Percentiles rank a stretch among this genome's conserved stretches.
phyloP scores from a whole-genome alignment of 768 basidiomycete species.

The Pulveroboletus sp. region DNA sequence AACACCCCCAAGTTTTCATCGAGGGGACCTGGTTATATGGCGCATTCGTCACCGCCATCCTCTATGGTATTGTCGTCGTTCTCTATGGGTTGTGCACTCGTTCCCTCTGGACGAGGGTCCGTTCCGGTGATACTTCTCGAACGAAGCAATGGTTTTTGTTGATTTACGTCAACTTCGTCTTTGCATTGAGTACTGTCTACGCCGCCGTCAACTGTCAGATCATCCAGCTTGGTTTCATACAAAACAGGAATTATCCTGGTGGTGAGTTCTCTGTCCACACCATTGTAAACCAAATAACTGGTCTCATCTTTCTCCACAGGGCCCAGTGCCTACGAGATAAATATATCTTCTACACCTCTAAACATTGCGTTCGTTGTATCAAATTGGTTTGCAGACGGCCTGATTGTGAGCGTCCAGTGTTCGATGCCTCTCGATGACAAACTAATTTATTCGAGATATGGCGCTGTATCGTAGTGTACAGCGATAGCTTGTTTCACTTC shows the following conservation, averaged over 20 bases:
- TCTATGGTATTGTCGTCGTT: constrained; percentile 28
- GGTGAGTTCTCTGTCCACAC: constrained; percentile 14
- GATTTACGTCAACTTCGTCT: constrained; percentile 28
- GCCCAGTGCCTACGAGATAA: constrained; percentile 23
- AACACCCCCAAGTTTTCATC: constrained; percentile 13
- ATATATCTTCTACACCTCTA: constrained; percentile 23
- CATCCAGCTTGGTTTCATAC: constrained; percentile 30
- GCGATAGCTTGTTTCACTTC: constrained; percentile 21
- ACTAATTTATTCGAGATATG: constrained; percentile 22
- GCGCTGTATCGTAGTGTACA: constrained; percentile 32
- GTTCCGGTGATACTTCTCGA: neutral
- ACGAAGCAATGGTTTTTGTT: constrained; percentile 28
- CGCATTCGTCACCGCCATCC: constrained; percentile 24
- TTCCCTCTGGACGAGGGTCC: constrained; percentile 26
- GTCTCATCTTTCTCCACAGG: constrained; percentile 9
- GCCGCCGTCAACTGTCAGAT: constrained; percentile 20
- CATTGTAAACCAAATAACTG: neutral
- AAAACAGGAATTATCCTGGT: constrained; percentile 31
- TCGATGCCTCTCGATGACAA: neutral
- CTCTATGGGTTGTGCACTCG: constrained; percentile 26
- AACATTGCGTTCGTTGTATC: constrained; percentile 29
- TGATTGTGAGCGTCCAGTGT: constrained; percentile 24
- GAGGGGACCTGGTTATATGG: constrained; percentile 32
- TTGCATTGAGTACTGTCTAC: constrained; percentile 28
- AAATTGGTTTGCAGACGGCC: constrained; percentile 30